Evolutionary conservation across 1,139 yeast genomes (phyloP), one percentile per base, ranked within the genome.

Genomic region (Hanseniaspora uvarum): DNA sequence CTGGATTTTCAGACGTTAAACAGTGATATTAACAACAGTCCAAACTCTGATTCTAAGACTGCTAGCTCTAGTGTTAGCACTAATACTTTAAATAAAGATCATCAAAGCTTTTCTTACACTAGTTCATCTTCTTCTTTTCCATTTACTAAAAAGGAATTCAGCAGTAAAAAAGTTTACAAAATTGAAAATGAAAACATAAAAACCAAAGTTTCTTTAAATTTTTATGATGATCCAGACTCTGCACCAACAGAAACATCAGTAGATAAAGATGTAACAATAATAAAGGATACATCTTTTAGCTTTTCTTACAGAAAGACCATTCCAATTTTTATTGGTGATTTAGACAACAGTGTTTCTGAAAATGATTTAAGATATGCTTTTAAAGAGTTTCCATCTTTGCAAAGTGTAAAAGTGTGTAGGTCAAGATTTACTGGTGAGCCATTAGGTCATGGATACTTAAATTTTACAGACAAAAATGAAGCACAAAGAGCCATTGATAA

Each of bases 391-490:
- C 62, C 68, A 5, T 69, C 77, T 0, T 68, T 77, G 21, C 58
- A 70, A 1, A 75, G 80, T 0, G 76, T 74, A 7, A 75, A 74
- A 59, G 66, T 78, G 21, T 78, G 81, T 56, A 60, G 65, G 26
- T 70, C 71, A 55, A 66, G 70, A 5, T 57, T 59, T 1, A 67
- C 74, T 1, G 70, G 70, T 30, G 61, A 58, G 31, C 71, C 80
- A 0, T 64, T 77, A 47, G 76, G 79, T 7, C 76, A 77, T 60
- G 82, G 79, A 0, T 78, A 77, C 61, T 71, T 76, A 40, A 77
- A 77, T 59, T 76, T 74, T 59, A 60, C 59, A 1, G 63, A 65
- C 34, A 62, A 62, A 24, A 58, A 59, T 7, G 73, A 70, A 41
- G 78, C 77, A 1, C 62, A 64, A 12, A 30, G 36, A 5, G 80